Evolutionary conservation across 2,329 filamentous ascomycete genomes (phyloP), one percentile per base, ranked within the genome.

Genomic region (Aspergillus ochraceoroseus): DNA sequence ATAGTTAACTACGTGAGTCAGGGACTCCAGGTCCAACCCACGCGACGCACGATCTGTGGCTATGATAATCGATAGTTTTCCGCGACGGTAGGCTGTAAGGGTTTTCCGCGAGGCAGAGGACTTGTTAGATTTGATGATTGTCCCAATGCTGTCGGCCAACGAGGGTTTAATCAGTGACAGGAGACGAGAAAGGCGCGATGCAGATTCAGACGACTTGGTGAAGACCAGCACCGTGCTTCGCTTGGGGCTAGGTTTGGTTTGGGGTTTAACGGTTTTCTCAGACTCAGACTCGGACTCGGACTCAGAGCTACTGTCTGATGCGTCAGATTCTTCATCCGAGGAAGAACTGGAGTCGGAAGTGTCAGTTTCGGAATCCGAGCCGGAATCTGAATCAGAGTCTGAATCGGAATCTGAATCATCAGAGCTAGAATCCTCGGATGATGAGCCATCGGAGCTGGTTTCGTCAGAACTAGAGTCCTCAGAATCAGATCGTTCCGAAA

Each of bases 1-100:
- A 70, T 96, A 96, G 68, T 95, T 95, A 65, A 96, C 72, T 32
- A 96, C 87, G 58, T 94, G 85, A 23, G 82, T 80, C 32, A 96
- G 76, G 32, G 78, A 75, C 1, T 80, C 78, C 8, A 95, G 74
- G 63, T 96, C 90, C 17, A 96, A 80, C 55, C 90, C 92, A 48
- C 90, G 85, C 2, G 88, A 87, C 1, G 92, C 87, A n/a, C 94
- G 83, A 61, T 96, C 90, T 0, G 92, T 94, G 1, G 89, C 88
- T 31, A 96, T 82, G 29, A 96, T 78, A 32, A 94, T 79, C 5
- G 81, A 80, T 17, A 85, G 65, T 43, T 77, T 77, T 42, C 74
- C 75, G 5, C 70, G 63, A 3, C 74, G 67, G 61, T 90, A 89
- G n/a, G 76, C 74, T 17, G 74, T 73, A 15, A 89, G 71, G 0